Evolutionary conservation across 495 filamentous ascomycete species (phyloP), one percentile per base, ranked within the genome.

Genomic region (Acidiella bohemica): DNA sequence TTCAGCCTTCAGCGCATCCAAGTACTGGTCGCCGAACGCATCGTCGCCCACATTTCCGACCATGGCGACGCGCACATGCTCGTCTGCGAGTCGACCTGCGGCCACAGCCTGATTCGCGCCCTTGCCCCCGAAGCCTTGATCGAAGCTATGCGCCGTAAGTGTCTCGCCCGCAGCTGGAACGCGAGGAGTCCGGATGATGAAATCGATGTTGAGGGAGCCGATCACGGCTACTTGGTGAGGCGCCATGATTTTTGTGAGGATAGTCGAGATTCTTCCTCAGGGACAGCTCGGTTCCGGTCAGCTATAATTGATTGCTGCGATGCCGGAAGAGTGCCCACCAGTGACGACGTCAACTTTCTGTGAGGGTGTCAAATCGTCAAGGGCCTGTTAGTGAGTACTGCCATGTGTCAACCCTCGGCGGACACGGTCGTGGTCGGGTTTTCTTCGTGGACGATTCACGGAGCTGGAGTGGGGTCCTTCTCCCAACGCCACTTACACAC

Each of bases 21-120:
- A 47, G n/a, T 84, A 60, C 1, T 61, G 55, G 0, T 50, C 11
- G 26, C 74, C 77, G 57, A 80, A 80, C 18, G 56, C 57, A 60
- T 88, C 83, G 9, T 62, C 63, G 34, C 90, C 90, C 0, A 94
- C 83, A 3, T 77, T 75, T 22, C 86, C 88, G 9, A 88, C 59
- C 83, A 96, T 94, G 42, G 72, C 65, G 18, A 93, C 76, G 4
- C 60, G 53, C 3, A 84, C 72, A 36, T 54, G 40, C 5, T 61
- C 60, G 42, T 76, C 71, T 0, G 73, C 78, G 9, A 81, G 62
- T 0, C 81, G 70, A 0, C 70, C 71, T 51, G 71, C 75, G 5
- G 88, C 88, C 29, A 93, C 81, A 32, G 85, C 85, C 63, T 96
- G 90, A 66, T 97, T 97, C 24, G 85, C 84, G 11, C 90, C 90